A percentile compares a stretch with the other conserved stretches of the same genome.
phyloP scores from a whole-genome alignment of 495 filamentous ascomycete genomes.

The Neurospora pannonica region DNA sequence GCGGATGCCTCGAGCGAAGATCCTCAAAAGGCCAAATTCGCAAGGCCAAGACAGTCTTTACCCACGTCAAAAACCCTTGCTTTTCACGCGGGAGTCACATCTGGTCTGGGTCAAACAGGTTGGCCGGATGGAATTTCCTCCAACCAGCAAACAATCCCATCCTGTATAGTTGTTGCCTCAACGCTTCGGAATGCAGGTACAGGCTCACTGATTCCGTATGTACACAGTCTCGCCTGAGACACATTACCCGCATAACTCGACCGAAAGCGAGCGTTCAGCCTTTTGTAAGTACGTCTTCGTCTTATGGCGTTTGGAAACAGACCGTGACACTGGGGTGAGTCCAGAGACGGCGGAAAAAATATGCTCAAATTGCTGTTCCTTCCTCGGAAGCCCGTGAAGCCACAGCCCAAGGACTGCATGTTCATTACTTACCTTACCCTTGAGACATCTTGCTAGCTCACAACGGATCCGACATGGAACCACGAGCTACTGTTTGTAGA shows the following conservation, averaged over 20 bases:
- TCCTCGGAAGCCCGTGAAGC: background rate
- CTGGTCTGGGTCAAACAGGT: background rate
- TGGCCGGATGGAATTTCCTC: background rate
- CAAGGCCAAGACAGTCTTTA: background rate
- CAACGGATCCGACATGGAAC: background rate
- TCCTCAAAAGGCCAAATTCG: background rate
- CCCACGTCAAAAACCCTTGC: background rate
- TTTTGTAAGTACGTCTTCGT: background rate
- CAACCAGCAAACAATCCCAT: background rate
- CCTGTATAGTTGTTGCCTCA: background rate
- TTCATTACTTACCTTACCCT: background rate
- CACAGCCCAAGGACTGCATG: background rate
- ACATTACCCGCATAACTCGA: background rate
- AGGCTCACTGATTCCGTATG: background rate
- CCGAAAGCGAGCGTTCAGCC: background rate
- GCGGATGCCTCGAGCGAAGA: background rate
- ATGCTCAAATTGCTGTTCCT: background rate
- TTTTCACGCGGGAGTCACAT: background rate
- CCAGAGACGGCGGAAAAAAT: background rate
- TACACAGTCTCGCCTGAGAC: too few relatives aligned
- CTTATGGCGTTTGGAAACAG: background rate
- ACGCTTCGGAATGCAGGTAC: background rate
- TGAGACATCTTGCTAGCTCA: background rate
- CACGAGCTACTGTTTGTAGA: background rate
- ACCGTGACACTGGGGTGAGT: background rate